Conservation (phyloP, 23 red algal species). For the Gracilaria domingensis region DNA sequence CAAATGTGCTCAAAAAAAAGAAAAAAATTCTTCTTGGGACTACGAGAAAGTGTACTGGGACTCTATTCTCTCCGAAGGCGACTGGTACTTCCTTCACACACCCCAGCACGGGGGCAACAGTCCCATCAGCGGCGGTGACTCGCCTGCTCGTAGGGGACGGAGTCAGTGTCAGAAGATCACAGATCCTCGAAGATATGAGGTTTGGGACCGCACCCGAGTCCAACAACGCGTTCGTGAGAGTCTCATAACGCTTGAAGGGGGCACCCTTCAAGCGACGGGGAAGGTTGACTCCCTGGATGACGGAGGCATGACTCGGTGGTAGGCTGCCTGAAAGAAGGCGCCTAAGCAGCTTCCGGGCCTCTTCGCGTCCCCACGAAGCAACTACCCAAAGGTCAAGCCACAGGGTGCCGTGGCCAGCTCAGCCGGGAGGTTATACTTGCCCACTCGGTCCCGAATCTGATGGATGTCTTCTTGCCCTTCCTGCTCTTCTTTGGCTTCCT, state of each 20-base stretch:
- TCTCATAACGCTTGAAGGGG: not conserved
- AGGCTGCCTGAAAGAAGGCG: not conserved
- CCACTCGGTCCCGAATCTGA: not conserved
- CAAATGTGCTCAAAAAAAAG: no score
- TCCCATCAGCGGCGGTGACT: not conserved
- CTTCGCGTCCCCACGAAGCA: not conserved
- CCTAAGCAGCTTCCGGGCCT: not conserved
- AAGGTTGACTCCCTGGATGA: not conserved
- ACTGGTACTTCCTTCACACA: not conserved
- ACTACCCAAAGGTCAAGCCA: not conserved
- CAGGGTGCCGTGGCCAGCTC: not conserved
- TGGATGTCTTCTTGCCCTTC: not conserved
- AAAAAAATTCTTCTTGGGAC: no score
- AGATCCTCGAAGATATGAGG: not conserved
- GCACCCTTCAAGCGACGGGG: not conserved
- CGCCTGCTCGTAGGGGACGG: not conserved
- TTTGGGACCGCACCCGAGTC: not conserved
- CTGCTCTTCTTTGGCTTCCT: not conserved
- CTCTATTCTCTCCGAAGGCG: not conserved
- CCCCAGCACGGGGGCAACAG: not conserved
- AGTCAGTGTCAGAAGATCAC: not conserved
- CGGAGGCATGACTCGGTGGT: not conserved
- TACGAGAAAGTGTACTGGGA: not conserved
- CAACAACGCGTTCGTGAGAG: not conserved
- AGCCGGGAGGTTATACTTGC: not conserved